Conservation (phyloP, 495 filamentous ascomycete genomes). For the Margaritispora aquatica region DNA sequence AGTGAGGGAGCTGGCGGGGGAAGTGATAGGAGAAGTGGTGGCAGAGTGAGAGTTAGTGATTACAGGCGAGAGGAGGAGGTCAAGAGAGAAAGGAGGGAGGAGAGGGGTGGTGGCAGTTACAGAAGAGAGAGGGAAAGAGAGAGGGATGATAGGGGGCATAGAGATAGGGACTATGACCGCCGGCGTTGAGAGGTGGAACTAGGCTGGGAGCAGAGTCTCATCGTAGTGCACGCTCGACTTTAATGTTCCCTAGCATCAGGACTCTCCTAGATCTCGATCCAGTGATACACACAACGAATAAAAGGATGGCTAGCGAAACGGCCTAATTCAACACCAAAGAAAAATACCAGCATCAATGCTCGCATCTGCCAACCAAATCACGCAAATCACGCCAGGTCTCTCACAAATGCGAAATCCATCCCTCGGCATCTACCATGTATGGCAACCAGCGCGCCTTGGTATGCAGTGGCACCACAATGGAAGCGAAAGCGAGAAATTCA, state of each 20-base stretch:
- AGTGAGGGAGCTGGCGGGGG: neutral
- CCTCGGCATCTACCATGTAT: neutral
- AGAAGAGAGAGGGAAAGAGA: conserved; percentile 21
- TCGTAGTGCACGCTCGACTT: conserved; percentile 15
- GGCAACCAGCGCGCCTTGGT: neutral
- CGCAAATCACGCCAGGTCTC: neutral
- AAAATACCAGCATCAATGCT: too few relatives aligned
- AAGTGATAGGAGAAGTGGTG: neutral
- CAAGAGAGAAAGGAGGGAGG: conserved; percentile 27
- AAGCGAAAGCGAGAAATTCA: conserved; percentile 5
- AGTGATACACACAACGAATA: neutral
- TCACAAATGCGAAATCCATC: neutral
- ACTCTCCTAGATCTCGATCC: neutral
- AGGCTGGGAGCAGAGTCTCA: neutral
- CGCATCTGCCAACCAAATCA: neutral
- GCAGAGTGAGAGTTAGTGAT: conserved; percentile 33
- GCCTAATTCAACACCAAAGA: too few relatives aligned
- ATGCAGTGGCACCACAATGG: neutral
- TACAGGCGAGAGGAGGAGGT: conserved; percentile 38
- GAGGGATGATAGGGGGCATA: conserved; percentile 15
- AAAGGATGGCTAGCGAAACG: too few relatives aligned
- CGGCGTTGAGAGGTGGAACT: neutral
- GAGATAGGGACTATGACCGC: conserved; percentile 11
- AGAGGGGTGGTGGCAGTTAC: conserved; percentile 25
- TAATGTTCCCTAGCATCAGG: neutral